A percentile compares a stretch with the other conserved stretches of the same genome.
phyloP scores from a whole-genome alignment of 2,329 filamentous ascomycete species.

The Sporothrix brasiliensis region DNA sequence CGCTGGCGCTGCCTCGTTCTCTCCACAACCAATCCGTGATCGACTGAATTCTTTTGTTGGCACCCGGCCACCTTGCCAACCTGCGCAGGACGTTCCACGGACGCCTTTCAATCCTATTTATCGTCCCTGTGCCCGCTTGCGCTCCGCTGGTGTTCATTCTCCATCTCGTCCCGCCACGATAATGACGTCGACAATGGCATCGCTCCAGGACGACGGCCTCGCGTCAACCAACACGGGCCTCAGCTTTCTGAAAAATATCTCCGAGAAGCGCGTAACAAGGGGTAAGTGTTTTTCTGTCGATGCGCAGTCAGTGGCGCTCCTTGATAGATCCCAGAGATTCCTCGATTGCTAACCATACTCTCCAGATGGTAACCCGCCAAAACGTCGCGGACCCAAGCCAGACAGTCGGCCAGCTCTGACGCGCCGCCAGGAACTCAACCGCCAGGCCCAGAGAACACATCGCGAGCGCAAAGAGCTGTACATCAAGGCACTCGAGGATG shows the following conservation, averaged over 20 bases:
- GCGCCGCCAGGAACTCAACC: constrained; percentile 87
- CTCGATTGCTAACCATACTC: background rate
- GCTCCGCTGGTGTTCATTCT: background rate
- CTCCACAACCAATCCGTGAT: background rate
- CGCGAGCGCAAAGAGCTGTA: constrained; percentile 96
- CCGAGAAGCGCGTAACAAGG: constrained; percentile 76
- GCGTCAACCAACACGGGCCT: constrained; percentile 54
- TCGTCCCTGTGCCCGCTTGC: background rate
- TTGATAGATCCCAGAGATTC: background rate
- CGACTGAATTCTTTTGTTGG: constrained; percentile 2
- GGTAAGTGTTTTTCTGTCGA: constrained; percentile 50
- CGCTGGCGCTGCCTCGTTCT: background rate
- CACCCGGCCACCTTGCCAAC: background rate
- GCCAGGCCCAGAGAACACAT: constrained; percentile 92
- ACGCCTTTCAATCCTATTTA: background rate
- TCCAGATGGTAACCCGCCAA: constrained; percentile 79
- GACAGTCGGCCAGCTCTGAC: constrained; percentile 95
- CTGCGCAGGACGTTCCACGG: constrained; percentile 9
- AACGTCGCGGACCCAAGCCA: constrained; percentile 90
- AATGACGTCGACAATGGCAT: constrained; percentile 55
- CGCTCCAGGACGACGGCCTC: constrained; percentile 47
- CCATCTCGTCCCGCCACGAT: constrained; percentile 31
- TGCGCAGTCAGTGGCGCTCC: background rate
- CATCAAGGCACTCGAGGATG: constrained; percentile 89
- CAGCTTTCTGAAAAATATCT: constrained; percentile 66